A percentile compares a stretch with the other conserved stretches of the same genome.
phyloP scores from a whole-genome alignment of 352 stramenopile species.

The Albugo candida region DNA sequence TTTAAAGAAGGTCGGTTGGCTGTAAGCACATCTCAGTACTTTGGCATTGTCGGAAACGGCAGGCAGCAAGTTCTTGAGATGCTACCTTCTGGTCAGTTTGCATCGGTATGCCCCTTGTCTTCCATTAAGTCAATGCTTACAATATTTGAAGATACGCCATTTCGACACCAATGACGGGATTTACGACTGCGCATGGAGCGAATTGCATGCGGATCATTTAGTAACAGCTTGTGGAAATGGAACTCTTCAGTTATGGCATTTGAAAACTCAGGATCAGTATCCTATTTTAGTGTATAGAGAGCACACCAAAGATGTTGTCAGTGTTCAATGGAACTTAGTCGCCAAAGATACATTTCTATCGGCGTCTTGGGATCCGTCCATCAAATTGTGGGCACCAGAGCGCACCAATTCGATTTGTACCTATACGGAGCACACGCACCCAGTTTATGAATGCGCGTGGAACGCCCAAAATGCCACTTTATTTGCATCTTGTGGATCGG shows the following conservation, averaged over 20 bases:
- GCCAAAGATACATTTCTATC: conserved; percentile 76
- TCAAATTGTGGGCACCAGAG: conserved; percentile 77
- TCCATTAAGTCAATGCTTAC: not conserved
- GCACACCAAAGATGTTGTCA: conserved; percentile 68
- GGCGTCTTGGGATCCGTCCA: conserved; percentile 66
- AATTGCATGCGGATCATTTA: conserved; percentile 69
- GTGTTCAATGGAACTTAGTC: conserved; percentile 82
- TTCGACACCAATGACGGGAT: conserved; percentile 82
- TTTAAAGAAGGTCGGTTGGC: conserved; percentile 76
- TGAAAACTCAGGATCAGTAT: conserved; percentile 74
- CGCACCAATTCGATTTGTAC: conserved; percentile 48
- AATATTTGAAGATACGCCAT: conserved; percentile 29
- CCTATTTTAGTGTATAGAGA: conserved; percentile 78
- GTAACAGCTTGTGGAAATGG: conserved; percentile 76
- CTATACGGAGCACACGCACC: conserved; percentile 50
- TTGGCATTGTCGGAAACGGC: conserved; percentile 84
- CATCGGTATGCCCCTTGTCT: conserved; percentile 16
- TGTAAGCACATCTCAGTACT: conserved; percentile 81
- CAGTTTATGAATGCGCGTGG: conserved; percentile 75
- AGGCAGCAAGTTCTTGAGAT: conserved; percentile 70
- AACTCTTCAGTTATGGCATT: conserved; percentile 78
- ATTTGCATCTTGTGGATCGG: conserved; percentile 58
- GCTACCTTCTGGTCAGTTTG: conserved; percentile 33
- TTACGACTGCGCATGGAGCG: conserved; percentile 83
- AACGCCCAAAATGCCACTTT: conserved; percentile 51